Evolutionary conservation across 1,284 basidiomycete species (phyloP).

Genomic region (Leccinum cinnamomeum): DNA sequence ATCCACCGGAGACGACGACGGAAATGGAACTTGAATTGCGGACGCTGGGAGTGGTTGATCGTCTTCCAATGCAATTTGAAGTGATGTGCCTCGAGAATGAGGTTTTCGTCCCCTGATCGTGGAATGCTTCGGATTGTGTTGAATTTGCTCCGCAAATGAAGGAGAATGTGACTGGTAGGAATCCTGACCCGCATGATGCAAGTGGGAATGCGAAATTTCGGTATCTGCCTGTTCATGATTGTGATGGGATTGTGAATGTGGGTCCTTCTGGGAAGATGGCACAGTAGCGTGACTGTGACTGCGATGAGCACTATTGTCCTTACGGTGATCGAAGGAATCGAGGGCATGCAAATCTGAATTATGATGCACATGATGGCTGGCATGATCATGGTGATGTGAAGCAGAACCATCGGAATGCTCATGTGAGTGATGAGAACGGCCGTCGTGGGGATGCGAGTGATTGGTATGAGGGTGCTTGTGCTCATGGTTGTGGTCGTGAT

Average conservation of each 20-base stretch:
- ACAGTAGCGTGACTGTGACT: constrained; percentile 12
- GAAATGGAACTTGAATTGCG: constrained; percentile 66
- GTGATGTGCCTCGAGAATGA: constrained; percentile 36
- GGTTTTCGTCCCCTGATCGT: constrained; percentile 33
- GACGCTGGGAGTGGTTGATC: constrained; percentile 66
- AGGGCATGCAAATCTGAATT: constrained; percentile 36
- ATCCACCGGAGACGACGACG: constrained; percentile 38
- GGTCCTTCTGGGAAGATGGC: constrained; percentile 26
- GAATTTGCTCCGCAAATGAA: constrained; percentile 8
- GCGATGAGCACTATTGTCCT: constrained; percentile 10
- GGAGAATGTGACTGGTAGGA: constrained; percentile 31
- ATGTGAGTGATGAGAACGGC: constrained; percentile 14
- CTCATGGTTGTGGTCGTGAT: constrained; percentile 44
- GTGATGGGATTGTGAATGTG: constrained; percentile 28
- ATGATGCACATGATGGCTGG: constrained; percentile 26
- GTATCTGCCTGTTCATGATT: constrained; percentile 16
- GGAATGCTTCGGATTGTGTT: constrained; percentile 14
- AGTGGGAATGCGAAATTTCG: constrained; percentile 18
- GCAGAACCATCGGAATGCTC: constrained; percentile 1
- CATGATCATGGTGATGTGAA: constrained; percentile 18
- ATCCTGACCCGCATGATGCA: constrained; percentile 20
- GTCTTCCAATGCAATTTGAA: constrained; percentile 30
- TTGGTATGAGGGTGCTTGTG: constrained; percentile 31
- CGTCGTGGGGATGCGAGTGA: constrained; percentile 29
- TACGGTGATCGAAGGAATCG: constrained; percentile 17